A percentile compares a stretch with the other conserved stretches of the same genome.
phyloP scores from a whole-genome alignment of 225 moss, liverwort and hornwort genomes.

The Physcomitrium patens region DNA sequence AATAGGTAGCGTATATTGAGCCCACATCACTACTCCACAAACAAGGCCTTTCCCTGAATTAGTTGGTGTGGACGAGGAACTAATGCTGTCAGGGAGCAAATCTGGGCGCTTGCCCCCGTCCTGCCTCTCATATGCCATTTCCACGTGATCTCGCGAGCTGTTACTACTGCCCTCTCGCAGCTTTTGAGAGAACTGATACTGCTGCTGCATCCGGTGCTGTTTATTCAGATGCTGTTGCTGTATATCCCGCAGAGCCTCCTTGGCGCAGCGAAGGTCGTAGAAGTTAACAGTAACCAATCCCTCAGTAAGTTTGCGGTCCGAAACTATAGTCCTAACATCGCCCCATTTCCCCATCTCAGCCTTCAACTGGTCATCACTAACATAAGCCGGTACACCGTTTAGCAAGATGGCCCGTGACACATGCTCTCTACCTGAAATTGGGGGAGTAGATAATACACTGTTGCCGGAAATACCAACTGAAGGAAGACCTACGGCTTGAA shows the following conservation, averaged over 20 bases:
- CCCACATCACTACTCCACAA: constrained; percentile 85
- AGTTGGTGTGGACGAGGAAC: constrained; percentile 10
- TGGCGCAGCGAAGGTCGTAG: constrained; percentile 85
- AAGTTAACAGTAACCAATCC: constrained; percentile 85
- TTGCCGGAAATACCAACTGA: constrained; percentile 52
- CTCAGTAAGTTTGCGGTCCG: constrained; percentile 62
- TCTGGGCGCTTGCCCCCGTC: constrained; percentile 39
- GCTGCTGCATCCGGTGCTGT: constrained; percentile 95
- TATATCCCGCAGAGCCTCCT: constrained; percentile 84
- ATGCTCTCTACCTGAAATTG: constrained; percentile 83
- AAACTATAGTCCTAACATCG: constrained; percentile 73
- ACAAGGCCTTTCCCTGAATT: constrained; percentile 64
- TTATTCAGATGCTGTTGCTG: constrained; percentile 89
- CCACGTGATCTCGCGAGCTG: constrained; percentile 23
- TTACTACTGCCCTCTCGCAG: constrained; percentile 31
- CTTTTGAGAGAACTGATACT: constrained; percentile 71
- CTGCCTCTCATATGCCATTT: constrained; percentile 47
- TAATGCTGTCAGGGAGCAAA: constrained; percentile 30
- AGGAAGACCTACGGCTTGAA: constrained; percentile 52
- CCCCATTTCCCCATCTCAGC: constrained; percentile 88
- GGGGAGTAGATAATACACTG: constrained; percentile 54
- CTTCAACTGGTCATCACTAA: constrained; percentile 64
- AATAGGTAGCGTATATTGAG: constrained; percentile 81
- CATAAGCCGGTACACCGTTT: constrained; percentile 71
- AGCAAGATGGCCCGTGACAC: constrained; percentile 86